These are phyloP conservation scores for Pleurotus tuber-regium DNA, from an alignment of 768 basidiomycete genomes.

Conservation along the genomic window DNA sequence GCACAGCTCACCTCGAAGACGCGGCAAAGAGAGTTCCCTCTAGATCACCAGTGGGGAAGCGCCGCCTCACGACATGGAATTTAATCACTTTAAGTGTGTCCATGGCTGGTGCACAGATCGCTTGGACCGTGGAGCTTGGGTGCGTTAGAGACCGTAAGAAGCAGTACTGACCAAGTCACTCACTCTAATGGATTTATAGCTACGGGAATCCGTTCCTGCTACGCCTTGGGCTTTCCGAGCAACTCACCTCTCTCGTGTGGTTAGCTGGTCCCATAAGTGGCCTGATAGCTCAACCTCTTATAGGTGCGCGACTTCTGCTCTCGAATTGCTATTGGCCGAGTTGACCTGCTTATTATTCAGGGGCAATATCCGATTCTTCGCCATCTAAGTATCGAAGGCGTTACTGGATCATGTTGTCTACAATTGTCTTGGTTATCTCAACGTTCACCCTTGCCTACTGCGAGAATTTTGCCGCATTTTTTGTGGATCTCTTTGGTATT, in stretches of 20 bases:
- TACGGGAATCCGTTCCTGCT: constrained; percentile 96
- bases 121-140: constrained; percentile 96
- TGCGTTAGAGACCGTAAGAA: constrained; percentile 38
- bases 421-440: constrained; percentile 72
- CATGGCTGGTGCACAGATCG: constrained; percentile 93
- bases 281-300: constrained; percentile 93
- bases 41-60: constrained; percentile 28
- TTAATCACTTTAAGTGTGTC: constrained; percentile 83
- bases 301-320: constrained; percentile 54
- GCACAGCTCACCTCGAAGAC: neutral
- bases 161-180: constrained; percentile 5
- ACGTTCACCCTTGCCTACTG: constrained; percentile 86
- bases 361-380: constrained; percentile 94
- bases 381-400: constrained; percentile 86
- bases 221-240: constrained; percentile 67
- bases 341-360: constrained; percentile 42
- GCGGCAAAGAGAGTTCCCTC: constrained; percentile 17
- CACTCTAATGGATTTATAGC: constrained; percentile 41
- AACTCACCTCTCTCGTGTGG: constrained; percentile 94
- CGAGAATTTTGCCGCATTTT: constrained; percentile 60
- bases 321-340: constrained; percentile 6
- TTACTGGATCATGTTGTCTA: constrained; percentile 92
- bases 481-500: constrained; percentile 75
- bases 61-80: constrained; percentile 57
- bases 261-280: constrained; percentile 94